These are phyloP conservation scores for Ophiocordyceps camponoti-saundersi DNA, from an alignment of 2,329 filamentous ascomycete species.

Conservation along the genomic window DNA sequence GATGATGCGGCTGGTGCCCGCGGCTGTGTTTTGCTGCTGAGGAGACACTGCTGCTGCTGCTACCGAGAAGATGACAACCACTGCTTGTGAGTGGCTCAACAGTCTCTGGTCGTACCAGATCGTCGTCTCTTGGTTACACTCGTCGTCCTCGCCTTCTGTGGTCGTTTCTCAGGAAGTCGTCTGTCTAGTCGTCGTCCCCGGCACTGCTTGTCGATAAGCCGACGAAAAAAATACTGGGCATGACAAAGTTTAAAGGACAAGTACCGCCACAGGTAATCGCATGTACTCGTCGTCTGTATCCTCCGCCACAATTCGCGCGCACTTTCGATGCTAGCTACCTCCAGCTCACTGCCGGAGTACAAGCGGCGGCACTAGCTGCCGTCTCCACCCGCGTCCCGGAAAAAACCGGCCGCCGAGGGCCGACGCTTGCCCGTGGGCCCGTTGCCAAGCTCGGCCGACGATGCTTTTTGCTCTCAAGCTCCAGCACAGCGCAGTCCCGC, in stretches of 20 bases:
- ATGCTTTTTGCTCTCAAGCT: constrained; percentile 6
- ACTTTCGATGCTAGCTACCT: background rate
- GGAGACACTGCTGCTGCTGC: background rate
- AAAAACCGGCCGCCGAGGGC: constrained; percentile 9
- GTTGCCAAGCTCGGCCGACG: constrained; percentile 2
- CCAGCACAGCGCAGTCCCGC: constrained; percentile 7
- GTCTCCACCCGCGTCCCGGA: constrained; percentile 4
- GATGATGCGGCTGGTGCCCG: background rate
- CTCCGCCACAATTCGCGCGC: background rate
- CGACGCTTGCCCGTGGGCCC: constrained; percentile 6
- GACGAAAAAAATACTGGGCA: background rate
- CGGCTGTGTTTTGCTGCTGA: too few relatives aligned
- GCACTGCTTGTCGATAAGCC: background rate
- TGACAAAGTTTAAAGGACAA: background rate
- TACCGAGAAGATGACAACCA: background rate
- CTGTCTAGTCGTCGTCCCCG: background rate
- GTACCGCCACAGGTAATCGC: background rate
- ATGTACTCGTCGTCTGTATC: background rate
- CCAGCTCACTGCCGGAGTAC: background rate
- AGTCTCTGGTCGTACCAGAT: background rate
- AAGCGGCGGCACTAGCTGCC: background rate
- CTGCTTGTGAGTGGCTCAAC: background rate
- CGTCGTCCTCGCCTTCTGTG: too few relatives aligned
- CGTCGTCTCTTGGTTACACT: background rate
- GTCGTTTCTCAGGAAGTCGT: too few relatives aligned